These are phyloP conservation scores for Trichosporon sp. DNA, from an alignment of 1,284 basidiomycete genomes.

Conservation along the genomic window DNA sequence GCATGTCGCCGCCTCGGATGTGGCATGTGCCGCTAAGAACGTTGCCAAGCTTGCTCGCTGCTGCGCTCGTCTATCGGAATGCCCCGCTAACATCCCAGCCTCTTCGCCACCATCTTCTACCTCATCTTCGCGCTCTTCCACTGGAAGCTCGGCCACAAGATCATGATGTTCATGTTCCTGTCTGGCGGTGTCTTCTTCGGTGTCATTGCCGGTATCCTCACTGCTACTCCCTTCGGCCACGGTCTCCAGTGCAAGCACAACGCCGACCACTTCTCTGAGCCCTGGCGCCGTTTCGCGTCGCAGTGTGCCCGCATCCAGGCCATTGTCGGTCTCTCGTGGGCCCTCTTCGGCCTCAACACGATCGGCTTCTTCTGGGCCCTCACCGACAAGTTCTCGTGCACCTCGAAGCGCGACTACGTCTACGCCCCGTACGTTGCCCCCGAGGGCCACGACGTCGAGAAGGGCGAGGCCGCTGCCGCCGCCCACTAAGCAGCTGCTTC, in stretches of 20 bases:
- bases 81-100: neutral
- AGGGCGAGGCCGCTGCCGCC: slow-evolving; percentile 2
- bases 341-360: slow-evolving; percentile 38
- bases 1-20: neutral
- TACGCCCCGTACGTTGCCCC: slow-evolving; percentile 26
- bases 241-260: slow-evolving; percentile 38
- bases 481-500: neutral
- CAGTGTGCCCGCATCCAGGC: slow-evolving; percentile 35
- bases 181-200: slow-evolving; percentile 30
- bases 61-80: neutral
- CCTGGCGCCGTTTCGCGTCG: slow-evolving; percentile 27
- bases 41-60: neutral
- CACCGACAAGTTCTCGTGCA: slow-evolving; percentile 31
- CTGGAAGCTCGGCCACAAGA: slow-evolving; percentile 24
- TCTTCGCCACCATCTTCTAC: slow-evolving; percentile 36
- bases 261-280: slow-evolving; percentile 24
- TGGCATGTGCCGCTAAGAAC: neutral
- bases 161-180: slow-evolving; percentile 26
- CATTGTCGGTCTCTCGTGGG: slow-evolving; percentile 39
- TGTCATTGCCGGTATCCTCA: slow-evolving; percentile 37
- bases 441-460: slow-evolving; percentile 9
- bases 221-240: slow-evolving; percentile 42
- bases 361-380: slow-evolving; percentile 36
- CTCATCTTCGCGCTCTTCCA: slow-evolving; percentile 37
- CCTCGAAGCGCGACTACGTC: slow-evolving; percentile 22